These are phyloP conservation scores for Periglandula ipomoeae DNA, from an alignment of 2,329 filamentous ascomycete genomes.

Conservation along the genomic window DNA sequence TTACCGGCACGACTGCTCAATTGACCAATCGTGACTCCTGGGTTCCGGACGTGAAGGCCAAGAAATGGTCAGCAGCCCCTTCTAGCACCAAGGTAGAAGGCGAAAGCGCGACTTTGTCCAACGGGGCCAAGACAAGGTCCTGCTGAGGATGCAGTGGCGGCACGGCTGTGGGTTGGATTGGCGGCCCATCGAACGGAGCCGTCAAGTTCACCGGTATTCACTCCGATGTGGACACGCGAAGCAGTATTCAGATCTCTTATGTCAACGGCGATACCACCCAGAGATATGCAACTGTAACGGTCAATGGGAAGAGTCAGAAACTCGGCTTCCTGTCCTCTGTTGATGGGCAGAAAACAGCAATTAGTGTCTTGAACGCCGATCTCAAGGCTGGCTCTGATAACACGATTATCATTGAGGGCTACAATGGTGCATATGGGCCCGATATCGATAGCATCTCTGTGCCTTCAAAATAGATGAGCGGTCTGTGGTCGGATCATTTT, in stretches of 20 bases:
- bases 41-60: neutral
- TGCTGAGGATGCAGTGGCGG: slow-evolving; percentile 44
- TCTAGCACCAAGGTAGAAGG: neutral
- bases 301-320: neutral
- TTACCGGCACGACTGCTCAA: slow-evolving; percentile 41
- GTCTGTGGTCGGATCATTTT: neutral
- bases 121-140: slow-evolving; percentile 33
- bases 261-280: neutral
- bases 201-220: neutral
- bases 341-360: neutral
- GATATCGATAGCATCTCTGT: neutral
- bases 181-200: slow-evolving; percentile 23
- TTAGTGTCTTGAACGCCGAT: neutral
- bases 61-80: neutral
- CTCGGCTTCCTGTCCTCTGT: neutral
- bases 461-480: neutral
- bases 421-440: neutral
- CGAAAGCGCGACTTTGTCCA: slow-evolving; percentile 24
- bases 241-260: neutral
- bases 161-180: slow-evolving; percentile 44
- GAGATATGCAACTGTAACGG: neutral
- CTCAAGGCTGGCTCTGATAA: neutral
- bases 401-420: neutral
- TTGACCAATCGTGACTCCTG: slow-evolving; percentile 35
- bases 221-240: neutral